A percentile compares a stretch with the other conserved stretches of the same genome.
Evolutionary conservation across 805 yeast species (phyloP).

Genomic region (Lachancea kluyveri): DNA sequence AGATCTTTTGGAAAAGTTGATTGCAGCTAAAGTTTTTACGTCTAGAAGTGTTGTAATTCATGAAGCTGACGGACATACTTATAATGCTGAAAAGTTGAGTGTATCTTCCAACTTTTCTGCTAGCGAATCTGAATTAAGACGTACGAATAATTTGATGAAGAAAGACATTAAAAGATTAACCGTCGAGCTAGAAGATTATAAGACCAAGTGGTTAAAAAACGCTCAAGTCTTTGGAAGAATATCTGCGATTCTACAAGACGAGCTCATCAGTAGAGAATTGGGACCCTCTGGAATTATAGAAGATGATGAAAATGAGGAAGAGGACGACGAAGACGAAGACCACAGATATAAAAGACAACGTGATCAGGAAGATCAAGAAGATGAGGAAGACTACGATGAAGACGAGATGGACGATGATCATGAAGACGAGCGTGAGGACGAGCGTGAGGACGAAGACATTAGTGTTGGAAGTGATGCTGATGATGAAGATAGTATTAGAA

Average conservation of each 20-base stretch:
- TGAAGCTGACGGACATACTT: conserved; percentile 7
- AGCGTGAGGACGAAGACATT: conserved; percentile 2
- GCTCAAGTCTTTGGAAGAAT: conserved; percentile 25
- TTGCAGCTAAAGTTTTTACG: conserved; percentile 17
- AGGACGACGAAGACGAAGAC: conserved; percentile 10
- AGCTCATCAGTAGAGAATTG: conserved; percentile 18
- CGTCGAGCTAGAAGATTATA: conserved; percentile 18
- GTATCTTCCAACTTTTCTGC: conserved; percentile 15
- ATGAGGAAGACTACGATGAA: conserved; percentile 10
- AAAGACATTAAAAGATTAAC: conserved; percentile 19
- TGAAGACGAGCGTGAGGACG: conserved; percentile 9
- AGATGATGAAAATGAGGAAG: conserved; percentile 4
- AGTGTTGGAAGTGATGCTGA: conserved; percentile 2
- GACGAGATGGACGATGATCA: conserved; percentile 6
- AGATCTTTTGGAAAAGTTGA: conserved; percentile 17
- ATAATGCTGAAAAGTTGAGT: conserved; percentile 3
- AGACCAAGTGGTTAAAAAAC: conserved; percentile 27
- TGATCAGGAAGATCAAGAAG: conserved; percentile 11
- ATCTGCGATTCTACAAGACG: conserved; percentile 21
- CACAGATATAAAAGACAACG: conserved; percentile 9
- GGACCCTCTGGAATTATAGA: conserved; percentile 4
- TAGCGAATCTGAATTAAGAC: conserved; percentile 22
- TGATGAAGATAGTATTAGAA: no score
- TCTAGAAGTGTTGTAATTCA: conserved; percentile 1
- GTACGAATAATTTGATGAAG: conserved; percentile 20